phyloP scores from a whole-genome alignment of 352 stramenopile species.

The Globisporangium lucens region DNA sequence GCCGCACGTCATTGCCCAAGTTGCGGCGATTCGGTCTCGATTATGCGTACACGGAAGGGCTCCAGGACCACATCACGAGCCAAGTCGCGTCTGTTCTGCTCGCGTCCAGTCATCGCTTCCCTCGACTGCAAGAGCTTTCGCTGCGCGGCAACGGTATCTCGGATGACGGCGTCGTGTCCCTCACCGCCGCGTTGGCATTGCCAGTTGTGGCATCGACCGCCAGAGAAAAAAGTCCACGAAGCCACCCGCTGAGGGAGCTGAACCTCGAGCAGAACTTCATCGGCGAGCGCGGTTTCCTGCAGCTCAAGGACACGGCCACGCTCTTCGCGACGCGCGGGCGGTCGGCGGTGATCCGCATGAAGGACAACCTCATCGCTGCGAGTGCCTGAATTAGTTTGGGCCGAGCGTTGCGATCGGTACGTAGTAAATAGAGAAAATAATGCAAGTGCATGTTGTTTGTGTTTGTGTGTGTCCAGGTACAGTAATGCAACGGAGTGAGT shows the following conservation, averaged over 20 bases:
- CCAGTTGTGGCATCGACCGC: constrained; percentile 6
- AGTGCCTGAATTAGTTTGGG: neutral
- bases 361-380: constrained; percentile 31
- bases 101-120: constrained; percentile 28
- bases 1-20: constrained; percentile 24
- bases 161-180: constrained; percentile 37
- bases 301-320: constrained; percentile 35
- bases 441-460: neutral
- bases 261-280: constrained; percentile 59
- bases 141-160: constrained; percentile 56
- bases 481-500: neutral
- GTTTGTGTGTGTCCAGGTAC: neutral
- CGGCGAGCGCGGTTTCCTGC: constrained; percentile 41
- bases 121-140: constrained; percentile 29
- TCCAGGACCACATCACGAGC: constrained; percentile 46
- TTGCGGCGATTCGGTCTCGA: constrained; percentile 30
- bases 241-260: constrained; percentile 15
- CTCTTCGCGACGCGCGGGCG: constrained; percentile 24
- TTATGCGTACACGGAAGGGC: constrained; percentile 46
- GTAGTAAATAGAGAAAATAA: constrained; percentile 1
- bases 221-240: neutral
- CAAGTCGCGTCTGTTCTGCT: constrained; percentile 34
- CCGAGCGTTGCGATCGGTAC: neutral
- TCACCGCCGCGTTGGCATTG: constrained; percentile 29
- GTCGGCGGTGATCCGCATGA: constrained; percentile 27